A percentile compares a stretch with the other conserved stretches of the same genome.
Evolutionary conservation across 768 basidiomycete species (phyloP).

Genomic region (Symmetrospora coprosmae): DNA sequence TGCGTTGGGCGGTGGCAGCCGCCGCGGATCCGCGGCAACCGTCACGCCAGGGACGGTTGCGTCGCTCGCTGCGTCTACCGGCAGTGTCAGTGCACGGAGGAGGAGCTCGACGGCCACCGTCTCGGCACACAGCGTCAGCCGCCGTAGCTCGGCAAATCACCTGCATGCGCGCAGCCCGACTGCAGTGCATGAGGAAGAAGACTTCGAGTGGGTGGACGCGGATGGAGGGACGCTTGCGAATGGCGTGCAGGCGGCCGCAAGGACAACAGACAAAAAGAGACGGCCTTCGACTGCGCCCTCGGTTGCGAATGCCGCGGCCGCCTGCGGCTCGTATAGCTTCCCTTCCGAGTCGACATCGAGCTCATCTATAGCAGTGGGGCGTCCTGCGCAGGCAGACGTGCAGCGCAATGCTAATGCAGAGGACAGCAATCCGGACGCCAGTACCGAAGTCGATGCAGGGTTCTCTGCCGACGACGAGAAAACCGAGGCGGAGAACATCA

Average conservation of each 20-base stretch:
- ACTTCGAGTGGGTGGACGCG: conserved; percentile 12
- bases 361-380: no score
- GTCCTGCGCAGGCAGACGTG: no score
- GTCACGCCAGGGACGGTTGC: conserved; percentile 2
- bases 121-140: no score
- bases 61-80: background rate
- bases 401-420: no score
- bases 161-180: no score
- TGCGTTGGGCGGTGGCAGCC: background rate
- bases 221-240: background rate
- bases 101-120: no score
- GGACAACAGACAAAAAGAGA: background rate
- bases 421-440: no score
- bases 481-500: background rate
- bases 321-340: background rate
- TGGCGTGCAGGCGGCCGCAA: background rate
- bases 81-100: background rate
- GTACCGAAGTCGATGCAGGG: background rate
- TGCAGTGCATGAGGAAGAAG: background rate
- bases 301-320: no score
- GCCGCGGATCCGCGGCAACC: conserved; percentile 16
- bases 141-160: no score
- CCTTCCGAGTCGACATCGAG: background rate
- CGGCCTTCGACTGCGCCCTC: background rate
- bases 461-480: background rate